Base-by-base conservation (phyloP, 1,284 basidiomycete species). In the Marasmius tenuissimus region DNA sequence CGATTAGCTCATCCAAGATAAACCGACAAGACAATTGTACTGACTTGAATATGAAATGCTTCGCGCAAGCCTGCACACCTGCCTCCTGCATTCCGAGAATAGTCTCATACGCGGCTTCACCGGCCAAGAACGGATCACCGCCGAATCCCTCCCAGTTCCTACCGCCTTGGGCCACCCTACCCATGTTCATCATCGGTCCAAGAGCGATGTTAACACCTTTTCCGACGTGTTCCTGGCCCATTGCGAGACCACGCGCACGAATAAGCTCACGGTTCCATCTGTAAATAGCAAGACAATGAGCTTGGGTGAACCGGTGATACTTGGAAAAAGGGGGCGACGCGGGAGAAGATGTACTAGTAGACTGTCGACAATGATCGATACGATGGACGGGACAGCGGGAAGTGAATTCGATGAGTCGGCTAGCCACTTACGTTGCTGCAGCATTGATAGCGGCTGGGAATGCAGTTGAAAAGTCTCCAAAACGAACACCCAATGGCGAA, bases 71-170 rank as follows among this genome's bases (percentile, higher is more conserved):
- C 69, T 88, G 89, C 0, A 94, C 89, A 39, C 92, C 92, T 1
- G 79, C 80, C 42, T 79, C 72, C 70, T 95, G 93, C 74, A 93
- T 76, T 1, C 93, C 92, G 22, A 88, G 72, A 63, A 94, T 83
- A 1, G 89, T 93, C 72, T 90, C 86, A 63, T 87, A 91, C 0
- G 90, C 85, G 0, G 85, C 83, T 72, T 89, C 89, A 16, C 91
- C 88, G 54, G 83, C 72, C 47, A 95, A 76, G 76, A 87, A 94
- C 0, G 92, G 91, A 70, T 92, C 89, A 16, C 82, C 87, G 52
- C 91, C 88, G 65, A 92, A 94, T 8, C 91, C 91, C 78, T 96
- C 93, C 91, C 91, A 96, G 73, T 92, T 93, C 10, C 93, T 78
- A 0, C 93, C 93, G 3, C 83, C 87, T 66, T 82, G 77, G 1